Evolutionary conservation across 2,329 filamentous ascomycete species (phyloP), one percentile per base, ranked within the genome.

Genomic region (Microdochium bolleyi): DNA sequence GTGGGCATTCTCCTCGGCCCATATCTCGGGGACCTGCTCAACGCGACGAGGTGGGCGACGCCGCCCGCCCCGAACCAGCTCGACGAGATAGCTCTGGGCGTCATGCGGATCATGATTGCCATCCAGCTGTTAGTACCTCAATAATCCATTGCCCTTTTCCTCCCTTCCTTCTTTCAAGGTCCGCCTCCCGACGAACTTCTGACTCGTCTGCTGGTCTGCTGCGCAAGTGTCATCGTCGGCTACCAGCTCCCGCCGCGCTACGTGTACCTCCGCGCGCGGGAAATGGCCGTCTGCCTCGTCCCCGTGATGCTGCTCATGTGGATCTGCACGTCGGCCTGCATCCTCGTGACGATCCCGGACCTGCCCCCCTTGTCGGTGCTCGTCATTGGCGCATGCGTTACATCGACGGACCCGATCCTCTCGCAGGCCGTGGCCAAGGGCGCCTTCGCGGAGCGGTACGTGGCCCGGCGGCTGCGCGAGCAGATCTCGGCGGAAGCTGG

Each of bases 291-390:
- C 24, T 49, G 48, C 48, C 48, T 88, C 2, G 84, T 84, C 0
- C 85, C 85, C 0, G 80, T 81, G 22, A 88, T 88, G 84, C 78
- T 77, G 2, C 67, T 71, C 50, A 88, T 88, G 83, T 88, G 85
- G 85, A 64, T 87, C 7, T 70, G 68, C 44, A 85, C 48, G 7
- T 48, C 48, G 24, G 24, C 81, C 46, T 82, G 79, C 54, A 67
- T 87, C 4, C 60, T 88, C 2, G 71, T 87, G 46, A 87, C 78
- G 74, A 80, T 69, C 0, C 66, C 3, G 83, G 83, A 0, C 70
- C 83, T 53, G 70, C 86, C 41, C 68, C 10, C 69, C 44, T 70
- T 88, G 0, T 79, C 85, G 58, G 81, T 85, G 0, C 68, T 88
- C 19, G 78, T 82, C 21, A 73, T 87, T 14, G 85, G 78, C 13